Evolutionary conservation across 495 filamentous ascomycete species (phyloP), one percentile per base, ranked within the genome.

Genomic region (Annulohypoxylon nitens): DNA sequence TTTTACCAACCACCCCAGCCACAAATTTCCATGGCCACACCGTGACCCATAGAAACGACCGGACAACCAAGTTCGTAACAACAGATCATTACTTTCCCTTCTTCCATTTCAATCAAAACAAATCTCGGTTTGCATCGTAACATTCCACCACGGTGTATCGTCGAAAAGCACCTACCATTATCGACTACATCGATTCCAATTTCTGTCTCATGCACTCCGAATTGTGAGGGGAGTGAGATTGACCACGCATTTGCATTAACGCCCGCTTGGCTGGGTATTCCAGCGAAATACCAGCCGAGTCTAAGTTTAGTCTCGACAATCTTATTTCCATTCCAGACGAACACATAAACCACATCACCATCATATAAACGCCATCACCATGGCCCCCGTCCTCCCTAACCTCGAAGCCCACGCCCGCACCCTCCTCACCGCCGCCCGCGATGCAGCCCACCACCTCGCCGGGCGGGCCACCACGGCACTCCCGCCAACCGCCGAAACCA

Each of bases 341-440:
- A 10, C 34, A 41, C 2, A 39, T 6, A 25, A 25, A 26, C 12
- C 4, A 3, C 34, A 39, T 5, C 5, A 16, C 20, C 11, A 54
- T 48, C 16, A 54, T 48, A 34, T 11, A 18, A 8, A 34, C 34
- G 61, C 63, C 61, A 51, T 41, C 71, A 73, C 48, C 37, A 76
- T 76, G 71, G 64, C 78, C 47, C 75, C 78, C 59, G 45, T 78
- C 16, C 37, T 78, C 7, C 73, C 78, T 10, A 70, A 60, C 37
- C 51, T 79, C 20, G 78, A 70, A 26, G 70, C 71, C 23, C 78
- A 75, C 20, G 76, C 78, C 37, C 74, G 78, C 64, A 71, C 25
- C 68, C 45, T 78, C 3, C 9, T 79, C 50, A 57, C 68, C 60
- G 71, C 75, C 11, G 73, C 75, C 45, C 70, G 39, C 4, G 53